phyloP scores from a whole-genome alignment of 2,329 filamentous ascomycete genomes.

The Fusarium tanahbumbuense region DNA sequence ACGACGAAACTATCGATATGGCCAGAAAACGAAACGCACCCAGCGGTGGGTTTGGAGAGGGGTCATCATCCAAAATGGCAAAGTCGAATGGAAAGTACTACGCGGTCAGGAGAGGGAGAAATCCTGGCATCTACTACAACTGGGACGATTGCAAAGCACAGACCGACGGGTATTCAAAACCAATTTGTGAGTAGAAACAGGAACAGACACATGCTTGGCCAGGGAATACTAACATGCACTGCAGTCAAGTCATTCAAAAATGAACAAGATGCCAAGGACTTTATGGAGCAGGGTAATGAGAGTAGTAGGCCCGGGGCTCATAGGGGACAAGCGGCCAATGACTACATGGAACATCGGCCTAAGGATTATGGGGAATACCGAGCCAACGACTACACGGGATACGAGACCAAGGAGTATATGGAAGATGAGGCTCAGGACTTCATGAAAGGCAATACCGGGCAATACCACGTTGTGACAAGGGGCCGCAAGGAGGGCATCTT shows the following conservation, averaged over 20 bases:
- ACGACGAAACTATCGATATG: conserved; percentile 37
- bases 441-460: conserved; percentile 56
- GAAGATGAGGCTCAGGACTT: conserved; percentile 23
- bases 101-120: conserved; percentile 67
- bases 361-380: neutral
- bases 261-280: conserved; percentile 81
- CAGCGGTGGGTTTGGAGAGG: conserved; percentile 23
- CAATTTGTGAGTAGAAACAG: conserved; percentile 69
- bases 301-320: conserved; percentile 58
- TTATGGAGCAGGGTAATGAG: conserved; percentile 60
- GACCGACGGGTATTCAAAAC: conserved; percentile 71
- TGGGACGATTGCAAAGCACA: conserved; percentile 72
- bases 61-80: conserved; percentile 57
- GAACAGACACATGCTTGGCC: neutral
- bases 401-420: neutral
- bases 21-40: conserved; percentile 49
- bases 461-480: conserved; percentile 71
- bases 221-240: neutral
- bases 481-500: conserved; percentile 71
- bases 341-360: neutral
- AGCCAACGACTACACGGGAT: neutral
- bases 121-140: conserved; percentile 70
- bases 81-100: conserved; percentile 71
- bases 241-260: conserved; percentile 84
- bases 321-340: neutral